These are phyloP conservation scores for Rugonectria rugulosa DNA, from an alignment of 2,329 filamentous ascomycete genomes.

Conservation along the genomic window DNA sequence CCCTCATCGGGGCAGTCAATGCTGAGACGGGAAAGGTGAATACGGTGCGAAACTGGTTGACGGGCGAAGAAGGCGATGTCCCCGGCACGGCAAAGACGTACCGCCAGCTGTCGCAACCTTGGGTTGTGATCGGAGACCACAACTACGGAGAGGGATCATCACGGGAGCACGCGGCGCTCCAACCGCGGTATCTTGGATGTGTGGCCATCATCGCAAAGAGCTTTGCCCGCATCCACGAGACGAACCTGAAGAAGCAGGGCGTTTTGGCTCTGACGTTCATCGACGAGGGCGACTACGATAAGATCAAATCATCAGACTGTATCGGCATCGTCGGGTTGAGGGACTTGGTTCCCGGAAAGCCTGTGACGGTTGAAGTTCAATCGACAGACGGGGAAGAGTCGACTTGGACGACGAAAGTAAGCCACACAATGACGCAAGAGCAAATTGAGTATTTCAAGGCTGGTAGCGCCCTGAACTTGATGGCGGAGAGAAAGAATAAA, in stretches of 20 bases:
- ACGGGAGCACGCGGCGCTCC: conserved; percentile 96
- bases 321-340: conserved; percentile 89
- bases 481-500: too few relatives aligned
- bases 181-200: conserved; percentile 96
- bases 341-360: conserved; percentile 90
- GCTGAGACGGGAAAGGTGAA: conserved; percentile 95
- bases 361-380: conserved; percentile 90
- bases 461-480: conserved; percentile 96
- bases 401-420: conserved; percentile 81
- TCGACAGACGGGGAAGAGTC: conserved; percentile 80
- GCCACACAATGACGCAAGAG: conserved; percentile 97
- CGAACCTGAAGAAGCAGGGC: conserved; percentile 99
- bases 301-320: conserved; percentile 85
- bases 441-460: conserved; percentile 99
- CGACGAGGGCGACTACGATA: conserved; percentile 96
- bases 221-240: conserved; percentile 99
- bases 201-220: conserved; percentile 94
- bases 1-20: conserved; percentile 98
- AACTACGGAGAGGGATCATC: conserved; percentile 99
- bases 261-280: conserved; percentile 98
- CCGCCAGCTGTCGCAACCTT: conserved; percentile 91
- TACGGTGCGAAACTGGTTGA: conserved; percentile 93
- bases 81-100: conserved; percentile 96
- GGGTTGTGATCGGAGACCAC: conserved; percentile 99
- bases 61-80: conserved; percentile 83